Conservation (phyloP, 176 grass and related monocot species). For the Eleusine indica region DNA sequence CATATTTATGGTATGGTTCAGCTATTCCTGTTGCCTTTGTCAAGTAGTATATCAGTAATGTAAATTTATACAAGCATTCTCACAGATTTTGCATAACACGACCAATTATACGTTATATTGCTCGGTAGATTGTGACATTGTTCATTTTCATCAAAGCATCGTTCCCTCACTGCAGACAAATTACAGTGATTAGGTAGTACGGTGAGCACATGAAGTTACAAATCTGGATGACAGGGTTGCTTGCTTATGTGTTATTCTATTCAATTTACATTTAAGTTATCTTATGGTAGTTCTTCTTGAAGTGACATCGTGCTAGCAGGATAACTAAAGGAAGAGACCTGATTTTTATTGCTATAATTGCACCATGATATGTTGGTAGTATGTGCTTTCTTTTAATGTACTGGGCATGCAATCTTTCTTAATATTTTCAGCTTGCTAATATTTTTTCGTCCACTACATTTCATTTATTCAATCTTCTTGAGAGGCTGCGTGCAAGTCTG, state of each 20-base stretch:
- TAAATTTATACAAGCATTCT: conserved; percentile 11
- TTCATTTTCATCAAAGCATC: background rate
- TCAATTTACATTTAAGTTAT: background rate
- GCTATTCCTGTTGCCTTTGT: conserved; percentile 38
- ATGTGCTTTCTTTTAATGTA: conserved; percentile 26
- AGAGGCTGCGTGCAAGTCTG: background rate
- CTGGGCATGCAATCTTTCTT: background rate
- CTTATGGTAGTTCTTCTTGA: background rate
- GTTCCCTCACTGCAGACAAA: background rate
- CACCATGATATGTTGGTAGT: background rate
- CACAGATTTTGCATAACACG: background rate
- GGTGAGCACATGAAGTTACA: conserved; percentile 3
- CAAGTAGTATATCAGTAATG: background rate
- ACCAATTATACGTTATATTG: background rate
- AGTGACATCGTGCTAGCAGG: conserved; percentile 3
- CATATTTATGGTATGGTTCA: conserved; percentile 62
- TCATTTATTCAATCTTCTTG: background rate
- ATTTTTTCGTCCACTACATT: background rate
- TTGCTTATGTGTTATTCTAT: conserved; percentile 12
- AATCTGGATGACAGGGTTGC: background rate
- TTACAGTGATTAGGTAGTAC: background rate
- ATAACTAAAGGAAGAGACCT: background rate
- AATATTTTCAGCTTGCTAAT: conserved; percentile 2
- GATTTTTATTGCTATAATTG: background rate
- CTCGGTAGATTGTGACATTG: background rate